Conservation (phyloP, 805 yeast genomes). For the Maudiozyma serrabonitensis region DNA sequence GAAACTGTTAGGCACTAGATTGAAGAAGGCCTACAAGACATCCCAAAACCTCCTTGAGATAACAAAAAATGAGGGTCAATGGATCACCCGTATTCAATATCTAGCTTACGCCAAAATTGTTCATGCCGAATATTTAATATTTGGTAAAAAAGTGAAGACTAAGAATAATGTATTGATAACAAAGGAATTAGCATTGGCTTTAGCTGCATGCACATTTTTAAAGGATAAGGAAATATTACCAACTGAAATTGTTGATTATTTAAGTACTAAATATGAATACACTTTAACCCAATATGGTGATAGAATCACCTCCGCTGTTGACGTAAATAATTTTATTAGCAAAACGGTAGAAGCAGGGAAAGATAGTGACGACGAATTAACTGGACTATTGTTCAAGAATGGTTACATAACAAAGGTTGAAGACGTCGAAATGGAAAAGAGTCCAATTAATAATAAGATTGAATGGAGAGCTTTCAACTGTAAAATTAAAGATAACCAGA, state of each 20-base stretch:
- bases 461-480: slow-evolving; percentile 59
- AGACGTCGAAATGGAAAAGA: slow-evolving; percentile 7
- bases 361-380: slow-evolving; percentile 26
- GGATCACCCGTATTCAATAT: slow-evolving; percentile 29
- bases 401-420: slow-evolving; percentile 16
- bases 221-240: slow-evolving; percentile 10
- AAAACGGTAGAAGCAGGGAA: slow-evolving; percentile 8
- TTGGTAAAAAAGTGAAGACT: slow-evolving; percentile 20
- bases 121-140: slow-evolving; percentile 33
- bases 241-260: slow-evolving; percentile 12
- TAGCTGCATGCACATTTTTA: slow-evolving; percentile 20
- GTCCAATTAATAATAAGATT: slow-evolving; percentile 37
- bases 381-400: slow-evolving; percentile 30
- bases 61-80: slow-evolving; percentile 32
- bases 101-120: slow-evolving; percentile 39
- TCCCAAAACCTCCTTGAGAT: slow-evolving; percentile 36
- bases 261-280: slow-evolving; percentile 22
- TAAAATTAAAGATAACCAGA: slow-evolving; percentile 54
- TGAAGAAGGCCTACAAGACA: slow-evolving; percentile 49
- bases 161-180: slow-evolving; percentile 18
- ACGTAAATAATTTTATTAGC: slow-evolving; percentile 17
- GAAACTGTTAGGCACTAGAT: slow-evolving; percentile 50
- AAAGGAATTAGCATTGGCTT: slow-evolving; percentile 14
- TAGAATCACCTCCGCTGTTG: slow-evolving; percentile 14
- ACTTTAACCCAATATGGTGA: slow-evolving; percentile 23